phyloP scores from a whole-genome alignment of 768 basidiomycete genomes.

The Tylopilus sp. region DNA sequence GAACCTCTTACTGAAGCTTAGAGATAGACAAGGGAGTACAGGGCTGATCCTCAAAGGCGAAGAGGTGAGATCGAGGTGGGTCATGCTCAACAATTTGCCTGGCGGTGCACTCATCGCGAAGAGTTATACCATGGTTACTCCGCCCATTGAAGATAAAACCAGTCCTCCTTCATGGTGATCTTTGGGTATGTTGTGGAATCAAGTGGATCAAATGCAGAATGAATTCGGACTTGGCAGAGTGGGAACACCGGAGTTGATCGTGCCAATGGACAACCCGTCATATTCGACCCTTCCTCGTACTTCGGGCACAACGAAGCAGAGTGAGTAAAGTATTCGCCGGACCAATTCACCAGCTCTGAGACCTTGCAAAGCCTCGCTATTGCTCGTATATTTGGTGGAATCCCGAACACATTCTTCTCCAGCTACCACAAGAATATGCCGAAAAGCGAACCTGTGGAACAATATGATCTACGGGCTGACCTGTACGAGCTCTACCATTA shows the following conservation, averaged over 20 bases:
- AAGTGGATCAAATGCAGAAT: not conserved
- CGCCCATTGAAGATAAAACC: conserved; percentile 56
- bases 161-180: conserved; percentile 73
- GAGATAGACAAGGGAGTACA: conserved; percentile 38
- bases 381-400: conserved; percentile 76
- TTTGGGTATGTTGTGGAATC: conserved; percentile 56
- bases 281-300: conserved; percentile 77
- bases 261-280: conserved; percentile 53
- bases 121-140: conserved; percentile 72
- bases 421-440: conserved; percentile 62
- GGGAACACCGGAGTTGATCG: conserved; percentile 68
- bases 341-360: not conserved
- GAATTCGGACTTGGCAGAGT: conserved; percentile 41
- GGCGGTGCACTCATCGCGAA: conserved; percentile 27
- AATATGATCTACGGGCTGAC: conserved; percentile 61
- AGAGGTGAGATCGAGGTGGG: conserved; percentile 46
- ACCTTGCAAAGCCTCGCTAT: conserved; percentile 57
- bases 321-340: conserved; percentile 41
- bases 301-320: conserved; percentile 83
- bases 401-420: conserved; percentile 58
- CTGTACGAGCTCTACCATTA: conserved; percentile 83
- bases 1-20: conserved; percentile 50
- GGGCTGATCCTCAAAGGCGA: conserved; percentile 52
- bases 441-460: conserved; percentile 59
- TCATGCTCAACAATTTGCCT: not conserved